Base-by-base conservation (phyloP, 495 filamentous ascomycete species). In the Amphirosellinia nigrospora region DNA sequence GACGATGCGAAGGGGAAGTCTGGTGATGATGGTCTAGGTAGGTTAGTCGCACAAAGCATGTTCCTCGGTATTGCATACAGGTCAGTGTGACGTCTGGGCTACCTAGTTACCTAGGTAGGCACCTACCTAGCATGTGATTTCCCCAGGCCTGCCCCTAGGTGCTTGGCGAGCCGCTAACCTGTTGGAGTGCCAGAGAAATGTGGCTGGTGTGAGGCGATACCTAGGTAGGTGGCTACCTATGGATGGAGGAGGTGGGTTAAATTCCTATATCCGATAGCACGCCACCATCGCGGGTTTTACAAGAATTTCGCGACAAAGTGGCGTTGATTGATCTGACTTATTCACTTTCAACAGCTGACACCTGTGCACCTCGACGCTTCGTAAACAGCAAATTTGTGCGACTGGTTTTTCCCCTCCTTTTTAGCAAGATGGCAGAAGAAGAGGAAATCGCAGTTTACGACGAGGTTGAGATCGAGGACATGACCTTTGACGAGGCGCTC, bases 401-500 rank as follows among this genome's bases (percentile, higher is more conserved):
- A 11, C 43, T 23, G 41, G 23, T 46, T 6, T 41, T n/a, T n/a
- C n/a, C n/a, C n/a, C n/a, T n/a, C n/a, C 13, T 4, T 19, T 4
- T 62, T 15, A 46, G 53, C 69, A 83, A 77, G 56, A 93, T 92
- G 91, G 85, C 89, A 30, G 91, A 92, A 56, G 81, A 85, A 74
- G 89, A 90, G 46, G 80, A 85, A 56, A 78, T 89, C 53, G 88
- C 91, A 67, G 91, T 97, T 75, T 99, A 99, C 85, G 96, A 99
- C 81, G 95, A 99, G 81, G 94, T 99, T 82, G 96, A 99, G 79
- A 98, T 99, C 86, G 96, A 99, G 79, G 96, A 99, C 79, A 97
- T 98, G 92, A 96, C 93, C 77, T 99, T 89, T 80, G 94, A 99
- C 80, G 81, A 89, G 30, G 86, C 85, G 3, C 84, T 93, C 26